phyloP scores from a whole-genome alignment of 768 basidiomycete genomes.

The Zangia roseola region DNA sequence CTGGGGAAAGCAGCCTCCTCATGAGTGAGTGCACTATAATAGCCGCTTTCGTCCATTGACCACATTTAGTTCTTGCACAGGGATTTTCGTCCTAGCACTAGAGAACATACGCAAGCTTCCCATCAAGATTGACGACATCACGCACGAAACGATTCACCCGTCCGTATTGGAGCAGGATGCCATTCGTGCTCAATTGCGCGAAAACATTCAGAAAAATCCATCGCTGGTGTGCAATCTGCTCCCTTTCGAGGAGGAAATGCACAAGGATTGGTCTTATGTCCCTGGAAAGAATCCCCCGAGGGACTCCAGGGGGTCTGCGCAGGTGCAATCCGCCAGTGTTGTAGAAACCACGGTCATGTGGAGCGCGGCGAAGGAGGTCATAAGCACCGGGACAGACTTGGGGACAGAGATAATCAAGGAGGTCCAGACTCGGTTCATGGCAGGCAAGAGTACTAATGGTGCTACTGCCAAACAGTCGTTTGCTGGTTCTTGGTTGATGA shows the following conservation, averaged over 20 bases:
- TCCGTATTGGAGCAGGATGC: conserved; percentile 52
- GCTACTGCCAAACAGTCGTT: conserved; percentile 10
- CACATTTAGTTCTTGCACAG: conserved; percentile 44
- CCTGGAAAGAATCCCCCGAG: conserved; percentile 20
- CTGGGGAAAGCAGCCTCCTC: conserved; percentile 64
- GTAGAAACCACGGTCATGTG: conserved; percentile 8
- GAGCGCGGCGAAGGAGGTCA: conserved; percentile 19
- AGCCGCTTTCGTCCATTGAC: neutral
- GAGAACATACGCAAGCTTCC: conserved; percentile 50
- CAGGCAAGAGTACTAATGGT: conserved; percentile 10
- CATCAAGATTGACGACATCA: conserved; percentile 39
- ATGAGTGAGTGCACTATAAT: conserved; percentile 48
- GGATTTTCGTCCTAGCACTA: conserved; percentile 51
- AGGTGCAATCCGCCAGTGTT: conserved; percentile 1
- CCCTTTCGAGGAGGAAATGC: conserved; percentile 53
- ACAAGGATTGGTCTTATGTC: conserved; percentile 46
- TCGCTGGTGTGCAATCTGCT: conserved; percentile 42
- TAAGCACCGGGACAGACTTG: conserved; percentile 12
- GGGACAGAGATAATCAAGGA: conserved; percentile 23
- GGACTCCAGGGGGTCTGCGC: conserved; percentile 9
- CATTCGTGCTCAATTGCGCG: conserved; percentile 34
- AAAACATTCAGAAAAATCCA: conserved; percentile 41
- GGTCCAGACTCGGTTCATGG: conserved; percentile 13
- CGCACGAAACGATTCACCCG: conserved; percentile 60
- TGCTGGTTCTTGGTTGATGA: conserved; percentile 24